phyloP scores from a whole-genome alignment of 129 eudicot species.

The Scalesia atractyloides region DNA sequence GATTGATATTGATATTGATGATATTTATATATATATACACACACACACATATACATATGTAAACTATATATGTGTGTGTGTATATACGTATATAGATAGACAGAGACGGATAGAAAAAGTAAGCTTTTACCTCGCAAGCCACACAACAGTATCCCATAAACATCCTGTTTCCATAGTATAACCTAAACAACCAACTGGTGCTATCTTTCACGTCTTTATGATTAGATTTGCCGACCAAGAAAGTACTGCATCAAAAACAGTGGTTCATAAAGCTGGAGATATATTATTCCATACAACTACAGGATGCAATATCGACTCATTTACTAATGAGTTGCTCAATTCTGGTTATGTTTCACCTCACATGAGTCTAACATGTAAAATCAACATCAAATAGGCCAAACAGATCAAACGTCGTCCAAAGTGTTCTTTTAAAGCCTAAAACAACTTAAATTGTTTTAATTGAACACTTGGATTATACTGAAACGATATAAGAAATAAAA shows the following conservation, averaged over 20 bases:
- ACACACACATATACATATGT: too few species aligned
- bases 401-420: neutral
- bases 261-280: conserved; percentile 5
- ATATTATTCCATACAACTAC: conserved; percentile 1
- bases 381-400: neutral
- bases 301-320: neutral
- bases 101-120: neutral
- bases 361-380: neutral
- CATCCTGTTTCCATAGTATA: conserved; percentile 81
- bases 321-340: neutral
- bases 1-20: too few species aligned
- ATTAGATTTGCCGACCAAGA: conserved; percentile 89
- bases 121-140: conserved; percentile 81
- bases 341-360: neutral
- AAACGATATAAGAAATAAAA: neutral
- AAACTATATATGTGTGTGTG: too few species aligned
- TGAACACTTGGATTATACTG: neutral
- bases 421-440: conserved; percentile 5
- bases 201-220: conserved; percentile 98
- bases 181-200: conserved; percentile 84
- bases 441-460: neutral
- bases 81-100: neutral
- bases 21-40: too few species aligned
- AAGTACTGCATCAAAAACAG: conserved; percentile 61
- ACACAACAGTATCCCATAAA: conserved; percentile 92